A percentile compares a stretch with the other conserved stretches of the same genome.
These are phyloP conservation scores for Tulasnella sp. DNA, from an alignment of 768 basidiomycete species.

Conservation along the genomic window DNA sequence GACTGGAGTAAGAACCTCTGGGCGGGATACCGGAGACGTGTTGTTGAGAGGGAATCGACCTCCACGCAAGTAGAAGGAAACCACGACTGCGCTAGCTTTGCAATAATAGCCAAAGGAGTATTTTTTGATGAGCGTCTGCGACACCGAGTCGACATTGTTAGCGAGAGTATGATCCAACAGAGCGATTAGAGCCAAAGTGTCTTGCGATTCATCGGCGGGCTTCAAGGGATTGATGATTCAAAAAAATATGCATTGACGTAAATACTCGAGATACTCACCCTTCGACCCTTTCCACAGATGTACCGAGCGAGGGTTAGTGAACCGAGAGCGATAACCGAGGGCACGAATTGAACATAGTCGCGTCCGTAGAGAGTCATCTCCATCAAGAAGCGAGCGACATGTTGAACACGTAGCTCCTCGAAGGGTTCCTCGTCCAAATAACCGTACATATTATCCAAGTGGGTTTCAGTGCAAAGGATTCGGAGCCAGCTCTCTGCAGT, in stretches of 20 bases:
- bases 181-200: slow-evolving; percentile 71
- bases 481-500: slow-evolving; percentile 97
- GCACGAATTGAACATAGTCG: slow-evolving; percentile 77
- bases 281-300: slow-evolving; percentile 68
- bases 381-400: slow-evolving; percentile 96
- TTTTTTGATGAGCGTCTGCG: slow-evolving; percentile 94
- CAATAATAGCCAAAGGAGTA: slow-evolving; percentile 96
- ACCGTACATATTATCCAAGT: slow-evolving; percentile 4
- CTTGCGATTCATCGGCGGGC: slow-evolving; percentile 63
- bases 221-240: slow-evolving; percentile 8
- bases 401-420: slow-evolving; percentile 84
- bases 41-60: slow-evolving; percentile 55
- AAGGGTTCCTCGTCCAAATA: slow-evolving; percentile 20
- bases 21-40: slow-evolving; percentile 27
- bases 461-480: slow-evolving; percentile 29
- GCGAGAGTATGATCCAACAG: slow-evolving; percentile 76
- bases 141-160: slow-evolving; percentile 81
- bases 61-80: slow-evolving; percentile 88
- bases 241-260: not conserved
- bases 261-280: slow-evolving; percentile 30
- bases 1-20: slow-evolving; percentile 25
- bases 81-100: slow-evolving; percentile 84
- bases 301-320: slow-evolving; percentile 79
- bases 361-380: slow-evolving; percentile 97
- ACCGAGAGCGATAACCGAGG: slow-evolving; percentile 82